Conservation (phyloP, 768 basidiomycete genomes). For the Russula sp. region DNA sequence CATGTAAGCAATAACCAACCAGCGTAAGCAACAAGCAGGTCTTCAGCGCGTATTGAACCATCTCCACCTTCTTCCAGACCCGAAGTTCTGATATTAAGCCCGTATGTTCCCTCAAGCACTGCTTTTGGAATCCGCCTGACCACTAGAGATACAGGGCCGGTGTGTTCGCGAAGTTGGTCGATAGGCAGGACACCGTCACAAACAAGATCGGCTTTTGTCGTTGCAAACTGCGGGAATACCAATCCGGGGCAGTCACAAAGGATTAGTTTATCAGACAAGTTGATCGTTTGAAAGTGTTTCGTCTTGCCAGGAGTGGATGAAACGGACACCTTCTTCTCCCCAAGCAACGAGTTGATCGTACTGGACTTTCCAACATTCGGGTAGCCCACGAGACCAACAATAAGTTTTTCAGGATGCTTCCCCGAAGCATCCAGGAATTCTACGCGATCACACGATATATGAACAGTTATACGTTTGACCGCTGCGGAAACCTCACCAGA, state of each 20-base stretch:
- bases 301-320: constrained; percentile 98
- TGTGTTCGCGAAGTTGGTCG: constrained; percentile 93
- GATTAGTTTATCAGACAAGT: constrained; percentile 78
- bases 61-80: constrained; percentile 80
- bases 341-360: constrained; percentile 93
- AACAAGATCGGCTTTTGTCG: constrained; percentile 91
- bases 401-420: constrained; percentile 56
- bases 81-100: constrained; percentile 62
- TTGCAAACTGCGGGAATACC: constrained; percentile 97
- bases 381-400: constrained; percentile 92
- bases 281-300: constrained; percentile 98
- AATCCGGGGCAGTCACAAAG: constrained; percentile 98
- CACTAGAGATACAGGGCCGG: constrained; percentile 75
- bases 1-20: constrained; percentile 48
- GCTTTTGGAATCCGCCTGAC: constrained; percentile 71
- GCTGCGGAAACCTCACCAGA: constrained; percentile 41
- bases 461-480: not conserved
- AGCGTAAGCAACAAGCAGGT: constrained; percentile 85
- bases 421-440: constrained; percentile 56
- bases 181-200: constrained; percentile 97
- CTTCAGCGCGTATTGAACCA: constrained; percentile 65
- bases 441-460: constrained; percentile 29
- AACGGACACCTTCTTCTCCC: constrained; percentile 96
- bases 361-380: constrained; percentile 99
- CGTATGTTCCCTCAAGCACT: constrained; percentile 88